phyloP scores from a whole-genome alignment of 1,284 basidiomycete species.

The Cystobasidium sp. region DNA sequence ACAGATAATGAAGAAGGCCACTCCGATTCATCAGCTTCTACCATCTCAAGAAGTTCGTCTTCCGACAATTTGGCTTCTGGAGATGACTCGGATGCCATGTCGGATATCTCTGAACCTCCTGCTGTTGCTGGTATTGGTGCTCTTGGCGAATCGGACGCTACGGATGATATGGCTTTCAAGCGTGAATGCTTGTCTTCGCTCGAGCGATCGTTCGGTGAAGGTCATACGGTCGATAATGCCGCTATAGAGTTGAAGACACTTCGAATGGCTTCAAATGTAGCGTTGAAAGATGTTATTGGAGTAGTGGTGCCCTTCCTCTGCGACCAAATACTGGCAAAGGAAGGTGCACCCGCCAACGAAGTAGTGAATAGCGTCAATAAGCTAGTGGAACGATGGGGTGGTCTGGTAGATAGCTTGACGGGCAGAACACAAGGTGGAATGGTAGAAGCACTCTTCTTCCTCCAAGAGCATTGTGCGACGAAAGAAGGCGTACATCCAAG shows the following conservation, averaged over 20 bases:
- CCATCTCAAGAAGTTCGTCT: slow-evolving; percentile 50
- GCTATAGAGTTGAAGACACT: slow-evolving; percentile 90
- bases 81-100: slow-evolving; percentile 21
- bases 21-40: slow-evolving; percentile 52
- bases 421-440: slow-evolving; percentile 57
- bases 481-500: slow-evolving; percentile 41
- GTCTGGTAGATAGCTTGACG: slow-evolving; percentile 56
- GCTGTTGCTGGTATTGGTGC: slow-evolving; percentile 49
- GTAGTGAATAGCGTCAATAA: slow-evolving; percentile 50
- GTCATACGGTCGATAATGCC: slow-evolving; percentile 86
- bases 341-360: slow-evolving; percentile 46
- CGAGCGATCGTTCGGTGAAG: slow-evolving; percentile 86
- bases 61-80: slow-evolving; percentile 48
- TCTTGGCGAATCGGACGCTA: slow-evolving; percentile 36
- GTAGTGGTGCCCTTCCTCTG: slow-evolving; percentile 76
- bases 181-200: slow-evolving; percentile 78
- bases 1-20: slow-evolving; percentile 55
- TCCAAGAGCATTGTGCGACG: slow-evolving; percentile 54
- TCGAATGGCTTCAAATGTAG: slow-evolving; percentile 89
- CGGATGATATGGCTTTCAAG: slow-evolving; percentile 61
- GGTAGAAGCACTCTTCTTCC: slow-evolving; percentile 53
- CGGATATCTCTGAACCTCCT: slow-evolving; percentile 44
- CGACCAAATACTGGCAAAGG: slow-evolving; percentile 62
- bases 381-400: slow-evolving; percentile 57
- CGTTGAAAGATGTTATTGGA: slow-evolving; percentile 74